phyloP scores from a whole-genome alignment of 2,329 filamentous ascomycete genomes.

The Aspergillus fischeri region DNA sequence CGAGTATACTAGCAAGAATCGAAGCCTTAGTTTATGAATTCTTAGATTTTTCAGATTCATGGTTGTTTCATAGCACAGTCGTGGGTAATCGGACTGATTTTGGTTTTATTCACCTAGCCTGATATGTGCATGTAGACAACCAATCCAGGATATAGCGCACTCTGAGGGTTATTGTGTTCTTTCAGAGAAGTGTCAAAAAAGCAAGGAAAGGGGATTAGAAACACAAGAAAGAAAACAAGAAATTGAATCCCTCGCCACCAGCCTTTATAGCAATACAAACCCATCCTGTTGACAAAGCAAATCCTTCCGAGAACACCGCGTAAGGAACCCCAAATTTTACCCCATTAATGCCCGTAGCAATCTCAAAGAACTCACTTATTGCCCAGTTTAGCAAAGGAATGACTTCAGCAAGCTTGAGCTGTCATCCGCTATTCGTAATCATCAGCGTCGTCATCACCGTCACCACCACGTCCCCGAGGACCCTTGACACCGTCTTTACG shows the following conservation, averaged over 20 bases:
- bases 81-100: not conserved
- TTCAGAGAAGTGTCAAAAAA: conserved; percentile 34
- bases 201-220: conserved; percentile 11
- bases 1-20: not conserved
- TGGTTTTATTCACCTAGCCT: not conserved
- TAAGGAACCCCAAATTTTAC: conserved; percentile 17
- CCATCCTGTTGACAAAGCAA: conserved; percentile 13
- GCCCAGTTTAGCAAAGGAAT: conserved; percentile 1
- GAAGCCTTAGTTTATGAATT: not conserved
- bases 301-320: conserved; percentile 25
- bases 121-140: not conserved
- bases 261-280: conserved; percentile 26
- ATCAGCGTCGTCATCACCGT: conserved; percentile 31
- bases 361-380: conserved; percentile 7
- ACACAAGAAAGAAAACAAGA: conserved; percentile 6
- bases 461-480: conserved; percentile 32
- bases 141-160: not conserved
- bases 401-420: conserved; percentile 1
- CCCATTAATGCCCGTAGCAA: conserved; percentile 15
- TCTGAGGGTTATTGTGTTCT: not conserved
- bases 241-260: conserved; percentile 21
- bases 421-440: conserved; percentile 24
- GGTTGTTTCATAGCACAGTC: not conserved
- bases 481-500: conserved; percentile 70
- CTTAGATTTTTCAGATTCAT: not conserved